Evolutionary conservation across 75 land plant species (phyloP).

Genomic region (Cupressus sempervirens): DNA sequence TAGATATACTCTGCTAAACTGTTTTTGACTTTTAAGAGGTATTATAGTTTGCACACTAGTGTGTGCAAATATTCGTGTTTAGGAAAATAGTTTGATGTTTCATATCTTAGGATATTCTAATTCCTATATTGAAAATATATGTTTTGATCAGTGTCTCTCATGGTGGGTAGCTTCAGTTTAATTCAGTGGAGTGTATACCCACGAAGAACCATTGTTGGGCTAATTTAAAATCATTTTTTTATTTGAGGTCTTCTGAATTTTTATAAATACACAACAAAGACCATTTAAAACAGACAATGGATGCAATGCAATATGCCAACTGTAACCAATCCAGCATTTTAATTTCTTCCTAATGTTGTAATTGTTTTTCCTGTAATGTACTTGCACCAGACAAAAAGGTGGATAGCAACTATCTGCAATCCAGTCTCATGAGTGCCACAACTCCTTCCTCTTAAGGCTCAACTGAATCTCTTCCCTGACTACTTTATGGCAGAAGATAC

Average conservation of each 20-base stretch:
- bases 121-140: background rate
- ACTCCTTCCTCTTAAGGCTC: too few species aligned
- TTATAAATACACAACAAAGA: background rate
- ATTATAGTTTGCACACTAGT: background rate
- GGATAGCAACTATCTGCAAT: background rate
- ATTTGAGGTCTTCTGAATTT: background rate
- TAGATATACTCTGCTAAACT: background rate
- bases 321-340: background rate
- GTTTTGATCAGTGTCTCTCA: background rate
- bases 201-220: background rate
- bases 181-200: background rate
- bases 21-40: background rate
- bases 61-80: background rate
- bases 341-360: background rate
- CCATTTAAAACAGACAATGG: background rate
- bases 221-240: background rate
- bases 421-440: too few species aligned
- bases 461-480: too few species aligned
- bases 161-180: background rate
- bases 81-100: background rate
- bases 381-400: background rate
- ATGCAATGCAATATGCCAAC: background rate
- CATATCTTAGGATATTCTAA: background rate
- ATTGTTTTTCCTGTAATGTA: background rate
- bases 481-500: too few species aligned